Base-by-base conservation (phyloP, 257 asterid species). In the Asclepias syriaca region DNA sequence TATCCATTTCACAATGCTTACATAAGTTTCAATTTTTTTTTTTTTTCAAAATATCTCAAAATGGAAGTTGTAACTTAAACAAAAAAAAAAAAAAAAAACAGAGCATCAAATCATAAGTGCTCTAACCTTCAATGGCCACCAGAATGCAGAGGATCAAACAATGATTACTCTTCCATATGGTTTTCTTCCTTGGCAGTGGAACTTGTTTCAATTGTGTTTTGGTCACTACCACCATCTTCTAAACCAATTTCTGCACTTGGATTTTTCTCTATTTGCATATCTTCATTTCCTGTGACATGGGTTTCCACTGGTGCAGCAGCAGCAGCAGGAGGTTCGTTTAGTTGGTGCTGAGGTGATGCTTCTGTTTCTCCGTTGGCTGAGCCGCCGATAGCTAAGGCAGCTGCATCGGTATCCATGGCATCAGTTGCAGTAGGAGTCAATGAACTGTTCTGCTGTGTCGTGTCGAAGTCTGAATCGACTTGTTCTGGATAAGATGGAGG, bases 401-500 rank as follows among this genome's bases (percentile, higher is more conserved):
- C 79, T 43, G 14, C 54, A 72, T 83, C 87, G 55, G 77, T 51
- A 58, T 81, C 90, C 82, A 82, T 79, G 19, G 75, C 69, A 34
- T 37, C 55, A 32, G 8, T 64, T 53, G 77, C 39, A 32, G 73
- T 81, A 16, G 24, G 71, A 80, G 76, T 74, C 51, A 27, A 79
- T 45, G 34, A 39, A 51, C 81, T 82, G 74, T 82, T 86, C 77
- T 75, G 84, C 77, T 69, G 89, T 60, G 83, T 43, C 48, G 72
- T 40, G 70, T 68, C 86, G 59, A 34, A 37, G 49, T 76, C 82
- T 69, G 65, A 22, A 40, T 79, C 72, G 29, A 11, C 75, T 24
- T 72, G 84, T 51, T 55, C 93, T 56, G 87, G 50, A 73, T 83
- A 72, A 67, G 81, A 79, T 75, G 90, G 59, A 71, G 90, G 59